A percentile compares a stretch with the other conserved stretches of the same genome.
phyloP scores from a whole-genome alignment of 345 rosid species.

The Raphanus raphanistrum region DNA sequence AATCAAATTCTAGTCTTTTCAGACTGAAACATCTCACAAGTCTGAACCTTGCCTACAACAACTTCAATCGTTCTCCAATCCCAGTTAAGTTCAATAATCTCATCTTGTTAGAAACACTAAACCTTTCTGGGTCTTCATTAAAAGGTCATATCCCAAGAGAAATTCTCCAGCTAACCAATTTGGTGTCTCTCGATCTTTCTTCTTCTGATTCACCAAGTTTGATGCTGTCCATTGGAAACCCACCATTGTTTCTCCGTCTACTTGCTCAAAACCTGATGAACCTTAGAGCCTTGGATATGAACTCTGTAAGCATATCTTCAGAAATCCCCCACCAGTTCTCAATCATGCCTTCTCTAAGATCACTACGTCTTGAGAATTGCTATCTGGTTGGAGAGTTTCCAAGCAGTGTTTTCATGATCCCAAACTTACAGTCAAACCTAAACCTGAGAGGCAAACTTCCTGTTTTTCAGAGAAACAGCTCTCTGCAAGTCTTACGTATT shows the following conservation, averaged over 20 bases:
- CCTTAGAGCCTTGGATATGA: background rate
- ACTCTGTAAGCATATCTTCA: background rate
- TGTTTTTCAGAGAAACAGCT: background rate
- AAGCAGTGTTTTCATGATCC: background rate
- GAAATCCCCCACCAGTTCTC: background rate
- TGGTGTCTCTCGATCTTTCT: slow-evolving; percentile 19
- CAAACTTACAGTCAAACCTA: background rate
- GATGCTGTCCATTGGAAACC: background rate
- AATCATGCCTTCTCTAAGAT: background rate
- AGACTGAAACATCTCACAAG: background rate
- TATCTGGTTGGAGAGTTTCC: background rate
- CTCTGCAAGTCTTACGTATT: background rate
- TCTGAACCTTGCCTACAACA: slow-evolving; percentile 35
- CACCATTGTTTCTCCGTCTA: background rate
- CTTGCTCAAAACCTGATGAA: slow-evolving; percentile 3
- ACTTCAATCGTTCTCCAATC: slow-evolving; percentile 14
- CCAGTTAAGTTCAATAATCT: background rate
- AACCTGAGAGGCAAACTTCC: background rate
- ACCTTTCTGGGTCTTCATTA: background rate
- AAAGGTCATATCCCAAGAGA: background rate
- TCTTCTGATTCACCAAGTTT: background rate
- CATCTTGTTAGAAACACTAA: background rate
- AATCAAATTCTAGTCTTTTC: background rate
- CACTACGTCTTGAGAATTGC: background rate
- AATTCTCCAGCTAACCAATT: background rate